Evolutionary conservation across 192 early-diverging fungal genomes (phyloP), one percentile per base, ranked within the genome.

Genomic region (Mortierella hygrophila): DNA sequence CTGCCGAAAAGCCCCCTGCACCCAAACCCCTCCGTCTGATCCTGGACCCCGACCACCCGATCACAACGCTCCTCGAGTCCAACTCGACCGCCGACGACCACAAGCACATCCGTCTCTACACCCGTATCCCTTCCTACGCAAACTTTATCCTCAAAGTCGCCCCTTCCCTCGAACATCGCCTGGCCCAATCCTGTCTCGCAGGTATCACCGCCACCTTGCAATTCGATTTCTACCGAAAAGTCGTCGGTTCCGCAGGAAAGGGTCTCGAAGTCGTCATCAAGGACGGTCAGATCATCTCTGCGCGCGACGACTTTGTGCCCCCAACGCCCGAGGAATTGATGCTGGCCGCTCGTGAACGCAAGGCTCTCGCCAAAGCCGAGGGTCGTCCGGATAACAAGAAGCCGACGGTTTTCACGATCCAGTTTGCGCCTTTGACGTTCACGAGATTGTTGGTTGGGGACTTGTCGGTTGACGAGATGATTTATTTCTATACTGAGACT

Each of bases 121-220:
- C 75, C 26, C 83, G 83, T 15, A 86, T 86, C 41, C 74, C 74
- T 1, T 80, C 78, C 65, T 86, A 86, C 35, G 78, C 83, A 2
- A 80, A 77, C n/a, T 86, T 86, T 47, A 32, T 86, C 40, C 83
- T 79, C 32, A 75, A 86, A 35, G 68, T 87, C 55, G 76, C 72
- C 15, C 75, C 79, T 3, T 49, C 47, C 7, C 72, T 87, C 37
- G 80, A 87, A 26, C 72, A 81, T 2, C 75, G 85, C 16, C 75
- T 87, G 2, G 85, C 75, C 4, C 68, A 68, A 6, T 81, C 85
- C 21, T 42, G 55, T 40, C 46, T 83, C 11, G 76, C 76, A 0
- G 76, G 82, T 0, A 83, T 78, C 44, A 63, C 82, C 10, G 76
- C 68, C 46, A 78, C 72, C 23, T 78, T 23, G 35, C 82, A 78